Conservation (phyloP, 1,139 yeast genomes). For the Kodamaea suecica region DNA sequence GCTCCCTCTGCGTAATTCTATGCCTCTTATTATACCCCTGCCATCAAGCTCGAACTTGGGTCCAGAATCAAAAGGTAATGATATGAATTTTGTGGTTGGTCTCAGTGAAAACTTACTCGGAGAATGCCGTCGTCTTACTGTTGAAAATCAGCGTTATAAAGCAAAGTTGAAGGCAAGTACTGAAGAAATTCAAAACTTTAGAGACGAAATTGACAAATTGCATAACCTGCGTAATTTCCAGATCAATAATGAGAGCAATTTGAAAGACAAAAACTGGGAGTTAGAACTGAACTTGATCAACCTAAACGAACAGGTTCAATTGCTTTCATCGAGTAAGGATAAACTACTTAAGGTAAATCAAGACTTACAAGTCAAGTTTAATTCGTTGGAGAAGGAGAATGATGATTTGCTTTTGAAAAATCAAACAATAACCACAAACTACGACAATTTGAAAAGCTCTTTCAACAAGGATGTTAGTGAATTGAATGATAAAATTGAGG, state of each 20-base stretch:
- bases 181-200: slow-evolving; percentile 38
- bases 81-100: slow-evolving; percentile 78
- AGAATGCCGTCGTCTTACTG: slow-evolving; percentile 76
- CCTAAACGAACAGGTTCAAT: slow-evolving; percentile 44
- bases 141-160: slow-evolving; percentile 59
- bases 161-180: slow-evolving; percentile 38
- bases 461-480: slow-evolving; percentile 42
- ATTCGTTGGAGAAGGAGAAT: slow-evolving; percentile 37
- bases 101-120: slow-evolving; percentile 73
- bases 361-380: slow-evolving; percentile 33
- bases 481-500: slow-evolving; percentile 49
- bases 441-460: slow-evolving; percentile 31
- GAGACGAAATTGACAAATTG: slow-evolving; percentile 36
- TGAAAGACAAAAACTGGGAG: slow-evolving; percentile 78
- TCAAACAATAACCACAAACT: slow-evolving; percentile 35
- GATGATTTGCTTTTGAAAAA: slow-evolving; percentile 48
- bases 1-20: slow-evolving; percentile 10
- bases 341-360: slow-evolving; percentile 29
- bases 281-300: slow-evolving; percentile 57
- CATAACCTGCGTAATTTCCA: slow-evolving; percentile 32
- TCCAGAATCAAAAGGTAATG: slow-evolving; percentile 53
- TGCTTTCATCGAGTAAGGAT: slow-evolving; percentile 27
- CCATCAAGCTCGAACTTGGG: slow-evolving; percentile 35
- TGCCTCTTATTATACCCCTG: slow-evolving; percentile 18
- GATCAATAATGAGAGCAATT: slow-evolving; percentile 39